Conservation (phyloP, 2,329 filamentous ascomycete species). For the Orbilia javanica region DNA sequence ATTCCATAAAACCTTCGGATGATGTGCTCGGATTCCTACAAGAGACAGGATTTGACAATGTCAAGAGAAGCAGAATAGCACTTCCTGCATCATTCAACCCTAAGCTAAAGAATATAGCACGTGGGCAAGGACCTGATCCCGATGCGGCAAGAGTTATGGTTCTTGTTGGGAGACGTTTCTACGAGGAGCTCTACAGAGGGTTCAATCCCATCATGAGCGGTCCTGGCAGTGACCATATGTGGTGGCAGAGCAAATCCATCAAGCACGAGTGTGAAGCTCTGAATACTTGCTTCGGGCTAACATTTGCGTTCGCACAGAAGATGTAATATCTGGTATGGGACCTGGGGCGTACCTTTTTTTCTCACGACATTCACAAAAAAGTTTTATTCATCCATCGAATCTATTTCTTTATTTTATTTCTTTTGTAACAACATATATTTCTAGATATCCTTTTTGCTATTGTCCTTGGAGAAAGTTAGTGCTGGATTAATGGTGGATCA, state of each 20-base stretch:
- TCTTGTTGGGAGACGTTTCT: slow-evolving; percentile 56
- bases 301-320: slow-evolving; percentile 59
- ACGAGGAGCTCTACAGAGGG: slow-evolving; percentile 54
- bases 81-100: slow-evolving; percentile 56
- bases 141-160: slow-evolving; percentile 59
- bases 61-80: slow-evolving; percentile 58
- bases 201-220: slow-evolving; percentile 48
- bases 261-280: slow-evolving; percentile 57
- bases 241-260: slow-evolving; percentile 58
- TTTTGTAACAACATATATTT: slow-evolving; percentile 6
- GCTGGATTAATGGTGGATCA: slow-evolving; percentile 48
- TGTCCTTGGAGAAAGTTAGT: slow-evolving; percentile 18
- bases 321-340: slow-evolving; percentile 7
- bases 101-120: slow-evolving; percentile 47
- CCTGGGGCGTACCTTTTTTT: not conserved
- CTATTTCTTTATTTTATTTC: slow-evolving; percentile 16
- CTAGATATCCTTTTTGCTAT: slow-evolving; percentile 29
- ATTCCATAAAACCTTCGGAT: slow-evolving; percentile 54
- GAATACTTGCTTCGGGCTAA: slow-evolving; percentile 56
- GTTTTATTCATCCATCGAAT: not conserved
- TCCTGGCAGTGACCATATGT: slow-evolving; percentile 38
- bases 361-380: not conserved
- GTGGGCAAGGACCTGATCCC: slow-evolving; percentile 47
- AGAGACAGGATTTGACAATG: slow-evolving; percentile 56
- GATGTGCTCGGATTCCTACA: slow-evolving; percentile 55